These are phyloP conservation scores for Fusarium xylarioides DNA, from an alignment of 2,329 filamentous ascomycete genomes.

Conservation along the genomic window DNA sequence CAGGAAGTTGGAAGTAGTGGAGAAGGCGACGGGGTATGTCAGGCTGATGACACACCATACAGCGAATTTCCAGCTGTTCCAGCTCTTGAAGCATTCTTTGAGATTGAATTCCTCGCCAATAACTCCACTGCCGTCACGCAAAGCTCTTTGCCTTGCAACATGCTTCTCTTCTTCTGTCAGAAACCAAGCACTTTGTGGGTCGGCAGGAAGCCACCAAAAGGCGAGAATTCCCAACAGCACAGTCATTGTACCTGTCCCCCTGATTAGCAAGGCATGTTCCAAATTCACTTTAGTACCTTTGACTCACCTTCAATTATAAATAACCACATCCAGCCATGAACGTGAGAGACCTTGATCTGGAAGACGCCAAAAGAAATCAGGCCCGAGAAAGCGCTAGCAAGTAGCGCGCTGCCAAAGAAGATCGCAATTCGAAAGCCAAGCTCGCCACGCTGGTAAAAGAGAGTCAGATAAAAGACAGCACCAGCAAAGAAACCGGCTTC, in stretches of 20 bases:
- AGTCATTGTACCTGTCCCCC: background rate
- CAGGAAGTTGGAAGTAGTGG: background rate
- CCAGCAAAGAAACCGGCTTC: slow-evolving; percentile 1
- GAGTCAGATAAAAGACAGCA: background rate
- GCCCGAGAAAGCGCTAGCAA: slow-evolving; percentile 73
- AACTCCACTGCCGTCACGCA: background rate
- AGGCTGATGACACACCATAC: background rate
- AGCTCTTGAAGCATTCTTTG: background rate
- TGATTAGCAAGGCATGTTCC: rapidly evolving
- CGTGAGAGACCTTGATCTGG: slow-evolving; percentile 35
- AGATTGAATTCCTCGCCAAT: background rate
- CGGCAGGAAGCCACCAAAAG: slow-evolving; percentile 2
- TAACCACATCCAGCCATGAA: slow-evolving; percentile 4
- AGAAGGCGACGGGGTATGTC: background rate
- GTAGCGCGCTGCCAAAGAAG: slow-evolving; percentile 65
- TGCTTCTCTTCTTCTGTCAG: background rate
- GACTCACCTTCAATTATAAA: background rate
- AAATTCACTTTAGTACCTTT: rapidly evolving
- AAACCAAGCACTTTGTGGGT: slow-evolving; percentile 1
- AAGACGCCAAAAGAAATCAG: slow-evolving; percentile 69
- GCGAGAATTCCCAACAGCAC: background rate
- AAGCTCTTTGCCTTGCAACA: background rate
- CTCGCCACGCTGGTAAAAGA: background rate
- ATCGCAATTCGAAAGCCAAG: slow-evolving; percentile 56
- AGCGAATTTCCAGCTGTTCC: background rate